Evolutionary conservation across 164 flowering plant genomes (phyloP), one percentile per base, ranked within the genome.

Genomic region (Hamamelis virginiana): DNA sequence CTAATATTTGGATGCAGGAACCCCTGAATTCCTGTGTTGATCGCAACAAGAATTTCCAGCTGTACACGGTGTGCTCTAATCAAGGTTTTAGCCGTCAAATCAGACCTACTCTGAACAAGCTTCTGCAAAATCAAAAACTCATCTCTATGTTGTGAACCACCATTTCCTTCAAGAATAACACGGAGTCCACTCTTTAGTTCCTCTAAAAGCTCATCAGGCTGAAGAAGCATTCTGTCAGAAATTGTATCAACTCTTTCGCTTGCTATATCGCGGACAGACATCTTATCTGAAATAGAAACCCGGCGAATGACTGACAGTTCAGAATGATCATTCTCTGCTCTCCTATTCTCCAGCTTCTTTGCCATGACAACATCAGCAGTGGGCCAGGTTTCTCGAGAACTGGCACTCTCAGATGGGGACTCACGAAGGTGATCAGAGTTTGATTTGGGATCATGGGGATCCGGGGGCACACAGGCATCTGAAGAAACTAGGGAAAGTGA

Each of bases 321-420:
- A 65, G 84, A 78, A 25, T 76, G 74, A 62, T 89, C 87, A 71
- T 75, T 82, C 43, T 86, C 95, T 22, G 77, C 82, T 63, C 85
- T 89, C 69, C 83, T 92, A 71, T 83, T 88, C 74, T 89, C 89
- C 78, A 80, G 22, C 76, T 84, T 89, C 83, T 83, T 81, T 53
- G 77, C 83, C 65, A 69, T 53, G 33, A 75, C 68, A 41, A 83
- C 79, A 74, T 89, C 84, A 62, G 83, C 82, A 64, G 82, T 78
- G 1, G 97, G 97, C 90, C 92, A 90, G 6, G 96, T 92, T 73
- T 95, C 99, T 0, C 85, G 80, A 4, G 99, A 95, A 75, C 99
- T 91, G 12, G 96, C 97, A 81, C 99, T 95, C 73, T 92, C 97
- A 18, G 98, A 69, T 18, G 99, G 99, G 9, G 97, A 92, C 64